Base-by-base conservation (phyloP, 106 monocot species). In the Dendrobium catenatum region DNA sequence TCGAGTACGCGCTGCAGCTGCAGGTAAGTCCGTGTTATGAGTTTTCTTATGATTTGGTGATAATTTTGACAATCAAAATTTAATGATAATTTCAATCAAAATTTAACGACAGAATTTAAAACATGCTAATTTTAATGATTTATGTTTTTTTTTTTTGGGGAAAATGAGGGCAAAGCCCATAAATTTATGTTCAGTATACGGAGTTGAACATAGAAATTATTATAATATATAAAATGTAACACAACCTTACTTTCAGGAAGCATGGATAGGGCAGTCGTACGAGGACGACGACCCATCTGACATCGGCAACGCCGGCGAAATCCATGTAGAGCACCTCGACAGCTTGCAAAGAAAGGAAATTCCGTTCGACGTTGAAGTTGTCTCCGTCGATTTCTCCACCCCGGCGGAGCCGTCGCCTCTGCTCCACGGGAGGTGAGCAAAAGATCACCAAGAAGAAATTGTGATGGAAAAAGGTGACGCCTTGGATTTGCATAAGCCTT, bases 1-100 rank as follows among this genome's bases (percentile, higher is more conserved):
- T 93, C 6, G 92, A 89, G 88, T 93, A 88, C 75, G 84, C 89
- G 6, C 66, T 93, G 54, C 92, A 93, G 81, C 81, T 93, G 1
- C 89, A 93, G 61, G 70, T 70, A 29, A 10, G 54, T 10, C 16
- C 54, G 16, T 54, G 0, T 16, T 54, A 54, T 7, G 9, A 54
- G 9, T 16, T 54, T 54, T 54, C 16, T 54, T 54, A 54, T 54
- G 54, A 10, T 9, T 54, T 10, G 9, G 54, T 54, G 54, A 54
- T 1, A 7, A 16, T 54, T 54, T 54, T 54, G 54, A 26, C 26
- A 26, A 26, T 26, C 26, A 26, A 26, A 26, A 26, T 26, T 26
- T 26, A 26, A 26, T 26, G 26, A 54, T 13, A 54, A 9, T 16
- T 10, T 54, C 16, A 54, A 54, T 54, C 54, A 54, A 54, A 54